Evolutionary conservation across 805 yeast species (phyloP), one percentile per base, ranked within the genome.

Genomic region (Metschnikowia lunata): DNA sequence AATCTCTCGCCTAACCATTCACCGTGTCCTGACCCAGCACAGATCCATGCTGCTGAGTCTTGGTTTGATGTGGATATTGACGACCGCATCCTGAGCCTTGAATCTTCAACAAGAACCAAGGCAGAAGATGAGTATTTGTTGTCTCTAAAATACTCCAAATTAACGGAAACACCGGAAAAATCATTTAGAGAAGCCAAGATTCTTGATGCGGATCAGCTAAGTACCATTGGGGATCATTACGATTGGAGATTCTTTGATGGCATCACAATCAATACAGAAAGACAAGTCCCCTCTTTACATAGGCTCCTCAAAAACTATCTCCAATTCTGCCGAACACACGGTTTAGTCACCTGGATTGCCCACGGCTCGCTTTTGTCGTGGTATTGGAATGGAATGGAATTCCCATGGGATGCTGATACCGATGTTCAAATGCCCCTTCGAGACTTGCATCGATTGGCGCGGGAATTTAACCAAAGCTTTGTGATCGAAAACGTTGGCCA

Each of bases 21-120:
- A 9, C 34, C 29, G 12, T 34, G 27, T 11, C 29, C 37, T 10
- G 43, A 39, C 4, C 45, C 42, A 7, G 2, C 26, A 30, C 29
- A 37, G 13, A 45, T 62, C 7, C 28, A 51, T 1, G 49, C 63
- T 10, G 53, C 59, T 7, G 47, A 52, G 37, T 46, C 46, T 4
- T 49, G 58, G 30, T 67, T 66, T 36, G 43, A 52, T n/a, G 59
- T 62, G 14, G 57, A 64, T 42, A 45, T 58, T 6, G 56, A 55
- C 3, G 28, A 31, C 0, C 47, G 56, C 12, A 52, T 63, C 13
- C 61, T 57, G 37, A 49, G 71, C 13, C 43, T 64, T 27, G 32
- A 10, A 26, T 31, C 38, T 15, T 30, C 40, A 11, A n/a, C 26
- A 10, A 26, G 10, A 15, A 28, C 43, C 1, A 26, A 23, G 7